Percentiles rank a stretch among this genome's conserved stretches.
These are phyloP conservation scores for Nicotiana undulata DNA, from an alignment of 257 asterid species.

Conservation along the genomic window DNA sequence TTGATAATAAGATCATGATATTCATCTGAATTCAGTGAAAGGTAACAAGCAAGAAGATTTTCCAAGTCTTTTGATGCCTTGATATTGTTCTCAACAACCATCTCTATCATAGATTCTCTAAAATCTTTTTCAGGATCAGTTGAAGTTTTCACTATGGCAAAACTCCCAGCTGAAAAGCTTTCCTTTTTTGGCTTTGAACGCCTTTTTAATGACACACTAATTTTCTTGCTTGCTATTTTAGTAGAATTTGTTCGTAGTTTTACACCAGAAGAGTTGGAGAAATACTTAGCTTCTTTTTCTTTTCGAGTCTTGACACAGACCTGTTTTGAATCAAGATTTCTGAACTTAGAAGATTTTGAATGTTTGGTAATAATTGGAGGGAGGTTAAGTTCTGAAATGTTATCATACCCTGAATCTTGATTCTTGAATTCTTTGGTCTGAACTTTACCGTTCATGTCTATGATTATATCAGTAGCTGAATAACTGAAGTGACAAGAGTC, in stretches of 20 bases:
- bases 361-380: slow-evolving; percentile 57
- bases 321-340: not conserved
- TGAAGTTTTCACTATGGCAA: slow-evolving; percentile 85
- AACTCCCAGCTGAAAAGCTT: slow-evolving; percentile 36
- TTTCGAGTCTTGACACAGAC: not conserved
- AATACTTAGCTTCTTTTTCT: slow-evolving; percentile 15
- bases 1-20: slow-evolving; percentile 67
- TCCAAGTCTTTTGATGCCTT: slow-evolving; percentile 62
- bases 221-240: slow-evolving; percentile 28
- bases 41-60: slow-evolving; percentile 84
- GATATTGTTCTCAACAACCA: slow-evolving; percentile 78
- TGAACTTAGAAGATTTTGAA: not conserved
- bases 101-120: slow-evolving; percentile 84
- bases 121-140: slow-evolving; percentile 80
- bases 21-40: slow-evolving; percentile 60
- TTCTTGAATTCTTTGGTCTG: slow-evolving; percentile 4
- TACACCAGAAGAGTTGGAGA: slow-evolving; percentile 45
- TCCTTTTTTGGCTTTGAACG: slow-evolving; percentile 16
- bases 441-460: slow-evolving; percentile 36
- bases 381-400: slow-evolving; percentile 39
- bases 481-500: slow-evolving; percentile 35
- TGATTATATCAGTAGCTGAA: slow-evolving; percentile 51
- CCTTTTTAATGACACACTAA: slow-evolving; percentile 19
- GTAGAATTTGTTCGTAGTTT: slow-evolving; percentile 43
- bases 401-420: slow-evolving; percentile 14